Conservation (phyloP, 1,139 yeast genomes). For the Geotrichum siamense region DNA sequence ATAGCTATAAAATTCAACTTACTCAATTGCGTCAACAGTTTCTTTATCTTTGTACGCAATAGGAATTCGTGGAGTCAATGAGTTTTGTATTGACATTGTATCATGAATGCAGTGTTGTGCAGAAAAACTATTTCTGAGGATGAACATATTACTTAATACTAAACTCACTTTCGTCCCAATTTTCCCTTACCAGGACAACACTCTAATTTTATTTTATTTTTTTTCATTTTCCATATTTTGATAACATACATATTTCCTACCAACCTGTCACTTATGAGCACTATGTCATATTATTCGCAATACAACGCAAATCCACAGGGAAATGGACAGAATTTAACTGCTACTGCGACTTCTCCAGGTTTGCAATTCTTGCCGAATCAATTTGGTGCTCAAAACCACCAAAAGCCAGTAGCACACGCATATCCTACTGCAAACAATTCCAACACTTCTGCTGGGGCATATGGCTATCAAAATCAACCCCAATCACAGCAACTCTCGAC, state of each 20-base stretch:
- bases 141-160: too few relatives aligned
- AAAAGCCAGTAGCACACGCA: slow-evolving; percentile 4
- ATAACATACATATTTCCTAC: slow-evolving; percentile 1
- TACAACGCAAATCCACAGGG: slow-evolving; percentile 6
- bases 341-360: slow-evolving; percentile 12
- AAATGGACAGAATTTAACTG: neutral
- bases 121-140: too few relatives aligned
- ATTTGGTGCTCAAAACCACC: slow-evolving; percentile 17
- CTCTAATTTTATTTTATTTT: too few relatives aligned
- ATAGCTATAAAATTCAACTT: too few relatives aligned
- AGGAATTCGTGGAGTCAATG: slow-evolving; percentile 9
- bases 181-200: too few relatives aligned
- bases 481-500: slow-evolving; percentile 49
- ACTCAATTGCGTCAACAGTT: slow-evolving; percentile 9
- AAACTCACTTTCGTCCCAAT: too few relatives aligned
- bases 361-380: slow-evolving; percentile 24
- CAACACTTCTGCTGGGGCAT: slow-evolving; percentile 5
- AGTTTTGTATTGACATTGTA: neutral
- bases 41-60: slow-evolving; percentile 9
- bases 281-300: slow-evolving; percentile 15
- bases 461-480: slow-evolving; percentile 18
- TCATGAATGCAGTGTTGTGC: too few relatives aligned
- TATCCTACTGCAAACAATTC: slow-evolving; percentile 1
- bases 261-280: slow-evolving; percentile 10
- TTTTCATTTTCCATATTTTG: too few relatives aligned